A percentile compares a stretch with the other conserved stretches of the same genome.
These are phyloP conservation scores for Pestalotiopsis sp. DNA, from an alignment of 2,329 filamentous ascomycete genomes.

Conservation along the genomic window DNA sequence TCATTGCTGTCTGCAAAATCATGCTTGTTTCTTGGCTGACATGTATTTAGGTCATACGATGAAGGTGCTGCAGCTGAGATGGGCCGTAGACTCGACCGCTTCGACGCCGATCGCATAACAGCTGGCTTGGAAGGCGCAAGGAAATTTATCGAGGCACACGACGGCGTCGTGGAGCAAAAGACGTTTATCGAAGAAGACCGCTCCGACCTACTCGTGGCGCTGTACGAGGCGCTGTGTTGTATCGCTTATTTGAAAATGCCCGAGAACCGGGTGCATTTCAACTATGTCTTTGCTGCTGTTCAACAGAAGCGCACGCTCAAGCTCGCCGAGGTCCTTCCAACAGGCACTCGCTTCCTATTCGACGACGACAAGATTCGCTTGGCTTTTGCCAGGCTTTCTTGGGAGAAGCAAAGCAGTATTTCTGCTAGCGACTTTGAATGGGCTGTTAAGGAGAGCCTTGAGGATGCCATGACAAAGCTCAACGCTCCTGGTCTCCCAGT, in stretches of 20 bases:
- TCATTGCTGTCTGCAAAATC: slow-evolving; percentile 12
- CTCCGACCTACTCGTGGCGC: slow-evolving; percentile 70
- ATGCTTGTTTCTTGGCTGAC: not conserved
- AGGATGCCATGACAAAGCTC: slow-evolving; percentile 66
- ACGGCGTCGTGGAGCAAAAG: slow-evolving; percentile 40
- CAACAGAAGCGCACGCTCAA: slow-evolving; percentile 80
- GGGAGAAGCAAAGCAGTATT: slow-evolving; percentile 66
- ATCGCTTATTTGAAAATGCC: slow-evolving; percentile 71
- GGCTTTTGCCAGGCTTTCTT: slow-evolving; percentile 70
- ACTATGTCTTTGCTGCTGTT: slow-evolving; percentile 80
- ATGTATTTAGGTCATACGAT: slow-evolving; percentile 33
- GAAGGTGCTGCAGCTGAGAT: slow-evolving; percentile 57
- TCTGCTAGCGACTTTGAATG: slow-evolving; percentile 81
- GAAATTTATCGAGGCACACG: slow-evolving; percentile 49
- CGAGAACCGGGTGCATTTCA: slow-evolving; percentile 64
- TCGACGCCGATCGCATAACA: slow-evolving; percentile 65
- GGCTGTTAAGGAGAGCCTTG: slow-evolving; percentile 77
- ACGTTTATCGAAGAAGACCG: slow-evolving; percentile 46
- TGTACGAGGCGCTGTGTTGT: slow-evolving; percentile 89
- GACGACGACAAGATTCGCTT: slow-evolving; percentile 64
- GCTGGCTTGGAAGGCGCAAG: slow-evolving; percentile 61
- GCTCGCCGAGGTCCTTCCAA: slow-evolving; percentile 74
- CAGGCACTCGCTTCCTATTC: slow-evolving; percentile 85
- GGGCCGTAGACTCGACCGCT: slow-evolving; percentile 57
- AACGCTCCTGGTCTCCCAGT: slow-evolving; percentile 46